Percentiles rank a stretch among this genome's conserved stretches.
These are phyloP conservation scores for Phytopythium oedochilum DNA, from an alignment of 352 stramenopile genomes.

Conservation along the genomic window DNA sequence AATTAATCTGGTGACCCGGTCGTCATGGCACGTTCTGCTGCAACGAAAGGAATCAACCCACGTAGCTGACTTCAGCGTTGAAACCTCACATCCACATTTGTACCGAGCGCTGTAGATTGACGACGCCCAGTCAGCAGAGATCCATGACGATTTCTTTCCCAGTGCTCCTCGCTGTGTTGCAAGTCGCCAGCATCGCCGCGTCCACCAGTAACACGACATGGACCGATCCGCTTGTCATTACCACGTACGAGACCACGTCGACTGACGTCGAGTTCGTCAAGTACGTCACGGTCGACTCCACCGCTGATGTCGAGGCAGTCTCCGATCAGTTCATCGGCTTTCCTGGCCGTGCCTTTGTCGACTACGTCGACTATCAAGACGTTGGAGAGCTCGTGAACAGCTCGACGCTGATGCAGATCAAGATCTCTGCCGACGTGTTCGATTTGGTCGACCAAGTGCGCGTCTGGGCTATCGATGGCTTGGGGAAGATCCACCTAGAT, in stretches of 20 bases:
- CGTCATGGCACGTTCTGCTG: no score
- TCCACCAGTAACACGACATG: background rate
- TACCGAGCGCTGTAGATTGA: no score
- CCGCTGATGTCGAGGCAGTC: background rate
- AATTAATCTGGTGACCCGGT: no score
- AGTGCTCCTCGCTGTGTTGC: background rate
- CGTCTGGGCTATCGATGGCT: background rate
- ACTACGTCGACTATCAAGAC: slow-evolving; percentile 1
- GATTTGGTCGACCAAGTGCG: background rate
- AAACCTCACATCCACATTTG: background rate
- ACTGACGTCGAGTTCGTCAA: background rate
- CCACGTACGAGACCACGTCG: background rate
- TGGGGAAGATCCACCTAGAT: no score
- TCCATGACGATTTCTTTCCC: background rate
- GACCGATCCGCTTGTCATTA: background rate
- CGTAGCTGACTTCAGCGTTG: no score
- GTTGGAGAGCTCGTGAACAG: background rate
- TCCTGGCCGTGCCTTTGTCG: background rate
- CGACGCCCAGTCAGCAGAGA: background rate
- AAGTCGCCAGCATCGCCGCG: background rate
- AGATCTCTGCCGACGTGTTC: background rate
- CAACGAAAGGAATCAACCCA: no score
- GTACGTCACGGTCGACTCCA: background rate
- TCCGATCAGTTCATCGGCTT: background rate
- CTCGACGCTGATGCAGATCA: background rate